Conservation (phyloP, 345 rosid species). For the Viola odorata region DNA sequence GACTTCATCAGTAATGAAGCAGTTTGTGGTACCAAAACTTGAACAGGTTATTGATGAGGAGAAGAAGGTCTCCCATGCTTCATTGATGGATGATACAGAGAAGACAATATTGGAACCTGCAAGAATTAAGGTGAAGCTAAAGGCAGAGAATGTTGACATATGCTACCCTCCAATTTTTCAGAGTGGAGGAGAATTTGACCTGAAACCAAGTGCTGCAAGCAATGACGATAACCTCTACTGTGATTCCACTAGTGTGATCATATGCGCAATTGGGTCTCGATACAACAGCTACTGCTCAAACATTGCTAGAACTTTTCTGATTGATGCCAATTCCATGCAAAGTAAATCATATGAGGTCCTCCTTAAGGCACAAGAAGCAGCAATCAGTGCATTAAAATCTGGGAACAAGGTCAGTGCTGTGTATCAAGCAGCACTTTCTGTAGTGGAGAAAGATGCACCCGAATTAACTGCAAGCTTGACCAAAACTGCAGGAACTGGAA, state of each 20-base stretch:
- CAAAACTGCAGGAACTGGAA: slow-evolving; percentile 94
- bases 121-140: slow-evolving; percentile 73
- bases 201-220: slow-evolving; percentile 91
- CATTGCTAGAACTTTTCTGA: slow-evolving; percentile 71
- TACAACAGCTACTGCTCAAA: slow-evolving; percentile 93
- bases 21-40: slow-evolving; percentile 82
- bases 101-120: slow-evolving; percentile 81
- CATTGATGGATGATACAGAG: slow-evolving; percentile 84
- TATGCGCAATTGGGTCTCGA: slow-evolving; percentile 82
- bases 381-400: slow-evolving; percentile 59
- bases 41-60: slow-evolving; percentile 91
- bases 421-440: slow-evolving; percentile 73
- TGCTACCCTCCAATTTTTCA: slow-evolving; percentile 96
- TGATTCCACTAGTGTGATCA: slow-evolving; percentile 81
- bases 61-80: slow-evolving; percentile 73
- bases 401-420: slow-evolving; percentile 62
- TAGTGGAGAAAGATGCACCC: slow-evolving; percentile 78
- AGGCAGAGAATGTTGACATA: slow-evolving; percentile 84
- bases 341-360: slow-evolving; percentile 90
- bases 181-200: slow-evolving; percentile 90
- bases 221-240: slow-evolving; percentile 68
- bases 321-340: slow-evolving; percentile 77
- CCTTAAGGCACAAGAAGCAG: slow-evolving; percentile 90
- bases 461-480: slow-evolving; percentile 65
- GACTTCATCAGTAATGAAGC: slow-evolving; percentile 62